phyloP scores from a whole-genome alignment of 2,329 filamentous ascomycete genomes.

The Penicillium freii region DNA sequence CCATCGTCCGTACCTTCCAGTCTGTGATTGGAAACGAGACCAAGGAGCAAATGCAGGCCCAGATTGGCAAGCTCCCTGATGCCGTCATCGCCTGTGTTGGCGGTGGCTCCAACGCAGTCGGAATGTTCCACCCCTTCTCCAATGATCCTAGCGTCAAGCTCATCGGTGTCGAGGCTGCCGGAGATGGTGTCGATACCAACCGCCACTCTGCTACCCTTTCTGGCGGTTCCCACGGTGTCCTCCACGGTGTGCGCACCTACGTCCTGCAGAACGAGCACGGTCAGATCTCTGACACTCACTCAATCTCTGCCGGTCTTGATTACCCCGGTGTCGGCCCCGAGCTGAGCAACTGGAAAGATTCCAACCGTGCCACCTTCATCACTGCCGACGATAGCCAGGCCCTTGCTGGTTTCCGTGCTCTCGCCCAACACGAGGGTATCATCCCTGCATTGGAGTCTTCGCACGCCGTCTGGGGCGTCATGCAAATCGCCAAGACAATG shows the following conservation, averaged over 20 bases:
- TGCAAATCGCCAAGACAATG: conserved; percentile 92
- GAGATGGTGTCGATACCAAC: conserved; percentile 82
- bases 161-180: conserved; percentile 90
- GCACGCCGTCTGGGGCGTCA: conserved; percentile 84
- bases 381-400: conserved; percentile 90
- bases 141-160: conserved; percentile 82
- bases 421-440: conserved; percentile 89
- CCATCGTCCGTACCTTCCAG: conserved; percentile 96
- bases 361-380: conserved; percentile 77
- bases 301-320: conserved; percentile 91
- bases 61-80: conserved; percentile 85
- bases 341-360: conserved; percentile 90
- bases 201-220: conserved; percentile 86
- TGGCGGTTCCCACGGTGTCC: conserved; percentile 82
- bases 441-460: conserved; percentile 93
- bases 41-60: conserved; percentile 81
- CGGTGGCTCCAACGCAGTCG: conserved; percentile 88
- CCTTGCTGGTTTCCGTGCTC: conserved; percentile 78
- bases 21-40: conserved; percentile 95
- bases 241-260: conserved; percentile 95
- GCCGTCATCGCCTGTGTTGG: conserved; percentile 96
- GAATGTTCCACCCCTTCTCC: conserved; percentile 98
- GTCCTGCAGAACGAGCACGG: conserved; percentile 89
- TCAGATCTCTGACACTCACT: conserved; percentile 93
- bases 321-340: conserved; percentile 97